A percentile compares a stretch with the other conserved stretches of the same genome.
These are phyloP conservation scores for Alliaria petiolata DNA, from an alignment of 345 rosid genomes.

Conservation along the genomic window DNA sequence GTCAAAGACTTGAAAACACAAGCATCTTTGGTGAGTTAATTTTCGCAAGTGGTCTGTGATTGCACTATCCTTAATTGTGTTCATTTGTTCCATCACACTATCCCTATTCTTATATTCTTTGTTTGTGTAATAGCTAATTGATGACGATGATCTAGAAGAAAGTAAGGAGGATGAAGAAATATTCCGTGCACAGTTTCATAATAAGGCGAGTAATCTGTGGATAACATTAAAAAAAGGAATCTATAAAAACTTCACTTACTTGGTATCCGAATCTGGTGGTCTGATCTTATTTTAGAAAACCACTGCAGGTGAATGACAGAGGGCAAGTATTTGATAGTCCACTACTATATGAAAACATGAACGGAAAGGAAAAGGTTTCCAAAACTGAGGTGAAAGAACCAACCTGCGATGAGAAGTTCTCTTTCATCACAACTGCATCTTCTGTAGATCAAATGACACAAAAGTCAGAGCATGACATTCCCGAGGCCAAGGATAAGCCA, in stretches of 20 bases:
- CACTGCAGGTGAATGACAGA: constrained; percentile 34
- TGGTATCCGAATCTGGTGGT: neutral
- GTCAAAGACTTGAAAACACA: constrained; percentile 90
- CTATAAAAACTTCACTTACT: neutral
- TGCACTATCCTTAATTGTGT: neutral
- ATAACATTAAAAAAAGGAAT: neutral
- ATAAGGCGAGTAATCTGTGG: constrained; percentile 23
- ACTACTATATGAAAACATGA: constrained; percentile 34
- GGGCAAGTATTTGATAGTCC: constrained; percentile 32
- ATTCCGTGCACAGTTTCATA: constrained; percentile 7
- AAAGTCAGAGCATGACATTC: constrained; percentile 46
- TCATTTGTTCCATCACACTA: constrained; percentile 4
- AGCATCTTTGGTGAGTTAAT: constrained; percentile 76
- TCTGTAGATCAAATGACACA: constrained; percentile 46
- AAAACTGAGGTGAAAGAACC: constrained; percentile 46
- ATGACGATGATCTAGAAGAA: constrained; percentile 68
- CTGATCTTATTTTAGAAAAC: neutral
- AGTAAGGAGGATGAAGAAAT: constrained; percentile 55
- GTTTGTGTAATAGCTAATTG: constrained; percentile 51
- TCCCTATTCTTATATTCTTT: constrained; percentile 9
- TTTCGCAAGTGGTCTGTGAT: neutral
- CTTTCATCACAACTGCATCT: constrained; percentile 40
- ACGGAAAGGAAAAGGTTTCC: constrained; percentile 38
- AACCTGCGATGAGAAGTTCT: constrained; percentile 35
- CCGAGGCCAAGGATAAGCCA: constrained; percentile 45